Evolutionary conservation across 768 basidiomycete genomes (phyloP).

Genomic region (Tylopilus felleus): DNA sequence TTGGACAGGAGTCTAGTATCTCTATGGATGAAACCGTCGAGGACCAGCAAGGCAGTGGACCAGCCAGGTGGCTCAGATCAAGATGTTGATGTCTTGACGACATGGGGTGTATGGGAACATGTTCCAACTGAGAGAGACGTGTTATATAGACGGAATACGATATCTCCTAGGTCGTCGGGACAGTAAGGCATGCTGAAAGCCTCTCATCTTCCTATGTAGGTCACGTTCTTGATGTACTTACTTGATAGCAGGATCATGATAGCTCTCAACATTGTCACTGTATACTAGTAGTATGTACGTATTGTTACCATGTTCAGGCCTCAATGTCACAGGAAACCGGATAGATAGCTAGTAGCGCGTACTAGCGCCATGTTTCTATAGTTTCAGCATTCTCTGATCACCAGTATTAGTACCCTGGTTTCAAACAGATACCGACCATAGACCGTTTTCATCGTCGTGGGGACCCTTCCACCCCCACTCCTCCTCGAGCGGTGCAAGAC

Average conservation of each 20-base stretch:
- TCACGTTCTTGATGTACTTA: neutral
- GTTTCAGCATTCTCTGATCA: neutral
- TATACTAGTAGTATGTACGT: neutral
- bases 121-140: neutral
- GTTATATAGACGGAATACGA: neutral
- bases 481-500: conserved; percentile 8
- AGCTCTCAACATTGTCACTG: neutral
- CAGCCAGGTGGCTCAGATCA: neutral
- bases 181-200: neutral
- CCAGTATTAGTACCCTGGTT: neutral
- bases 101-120: conserved; percentile 22
- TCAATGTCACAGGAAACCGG: too few relatives aligned
- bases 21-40: conserved; percentile 1
- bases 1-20: conserved; percentile 2
- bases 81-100: conserved; percentile 19
- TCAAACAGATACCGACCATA: conserved; percentile 15
- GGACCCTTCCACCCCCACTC: conserved; percentile 18
- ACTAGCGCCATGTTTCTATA: too few relatives aligned
- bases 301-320: too few relatives aligned
- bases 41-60: neutral
- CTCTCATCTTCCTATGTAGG: too few relatives aligned
- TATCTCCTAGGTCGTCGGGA: neutral
- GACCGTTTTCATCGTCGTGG: neutral
- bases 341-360: too few relatives aligned
- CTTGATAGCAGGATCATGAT: neutral